These are phyloP conservation scores for Acidomyces sp. DNA, from an alignment of 495 filamentous ascomycete species.

Conservation along the genomic window DNA sequence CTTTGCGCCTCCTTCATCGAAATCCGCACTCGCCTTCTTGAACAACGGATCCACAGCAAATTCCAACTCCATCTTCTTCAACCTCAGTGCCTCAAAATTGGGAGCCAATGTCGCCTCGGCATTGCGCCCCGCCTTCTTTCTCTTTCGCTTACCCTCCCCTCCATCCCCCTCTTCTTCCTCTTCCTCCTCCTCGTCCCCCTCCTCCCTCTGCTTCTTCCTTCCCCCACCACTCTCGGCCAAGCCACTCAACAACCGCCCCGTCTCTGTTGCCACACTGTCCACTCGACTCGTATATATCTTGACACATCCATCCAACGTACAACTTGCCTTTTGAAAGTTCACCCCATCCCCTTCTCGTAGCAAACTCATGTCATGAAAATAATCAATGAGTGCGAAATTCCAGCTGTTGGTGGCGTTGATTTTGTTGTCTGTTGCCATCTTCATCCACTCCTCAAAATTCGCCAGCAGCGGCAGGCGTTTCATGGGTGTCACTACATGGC, in stretches of 20 bases:
- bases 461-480: slow-evolving; percentile 90
- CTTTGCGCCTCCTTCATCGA: slow-evolving; percentile 96
- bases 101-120: slow-evolving; percentile 85
- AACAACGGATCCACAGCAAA: slow-evolving; percentile 95
- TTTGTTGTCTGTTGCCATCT: slow-evolving; percentile 99
- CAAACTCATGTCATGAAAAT: slow-evolving; percentile 98
- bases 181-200: slow-evolving; percentile 51
- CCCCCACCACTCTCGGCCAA: slow-evolving; percentile 81
- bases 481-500: slow-evolving; percentile 76
- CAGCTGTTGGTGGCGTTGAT: slow-evolving; percentile 98
- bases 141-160: slow-evolving; percentile 57
- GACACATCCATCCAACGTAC: slow-evolving; percentile 93
- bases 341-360: slow-evolving; percentile 92
- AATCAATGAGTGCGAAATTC: slow-evolving; percentile 98
- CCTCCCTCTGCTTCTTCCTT: slow-evolving; percentile 44
- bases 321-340: slow-evolving; percentile 97
- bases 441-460: slow-evolving; percentile 99
- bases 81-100: slow-evolving; percentile 72
- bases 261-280: slow-evolving; percentile 96
- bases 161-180: slow-evolving; percentile 69
- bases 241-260: slow-evolving; percentile 86
- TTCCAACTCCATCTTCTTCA: slow-evolving; percentile 96
- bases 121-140: slow-evolving; percentile 59
- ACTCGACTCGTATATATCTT: slow-evolving; percentile 99
- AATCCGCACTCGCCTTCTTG: slow-evolving; percentile 96